phyloP scores from a whole-genome alignment of 2,329 filamentous ascomycete species.

The Fusarium denticulatum region DNA sequence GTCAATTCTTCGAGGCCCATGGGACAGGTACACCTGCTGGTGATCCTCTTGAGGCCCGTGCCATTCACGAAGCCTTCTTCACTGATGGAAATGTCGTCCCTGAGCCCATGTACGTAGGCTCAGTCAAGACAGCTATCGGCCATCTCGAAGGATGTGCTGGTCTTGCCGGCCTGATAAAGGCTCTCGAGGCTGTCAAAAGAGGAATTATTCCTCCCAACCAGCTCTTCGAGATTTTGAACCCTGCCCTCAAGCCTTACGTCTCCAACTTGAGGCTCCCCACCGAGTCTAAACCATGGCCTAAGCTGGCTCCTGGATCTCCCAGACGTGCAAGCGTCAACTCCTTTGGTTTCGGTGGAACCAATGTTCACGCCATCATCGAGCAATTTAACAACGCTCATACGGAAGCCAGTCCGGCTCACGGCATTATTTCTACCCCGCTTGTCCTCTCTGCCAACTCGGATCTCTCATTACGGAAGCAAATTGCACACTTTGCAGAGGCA shows the following conservation, averaged over 20 bases:
- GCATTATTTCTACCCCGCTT: background rate
- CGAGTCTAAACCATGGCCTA: background rate
- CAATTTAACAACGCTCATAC: background rate
- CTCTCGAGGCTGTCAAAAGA: background rate
- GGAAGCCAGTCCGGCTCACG: background rate
- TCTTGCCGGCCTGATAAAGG: background rate
- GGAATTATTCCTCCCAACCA: background rate
- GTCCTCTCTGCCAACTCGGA: background rate
- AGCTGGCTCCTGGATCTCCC: background rate
- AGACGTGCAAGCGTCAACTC: constrained; percentile 3
- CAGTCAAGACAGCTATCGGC: background rate
- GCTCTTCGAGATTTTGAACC: background rate
- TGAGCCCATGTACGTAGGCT: background rate
- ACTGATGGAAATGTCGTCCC: background rate
- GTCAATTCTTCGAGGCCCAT: background rate
- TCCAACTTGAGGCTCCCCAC: background rate
- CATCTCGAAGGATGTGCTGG: constrained; percentile 4
- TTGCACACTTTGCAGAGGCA: background rate
- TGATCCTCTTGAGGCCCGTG: background rate
- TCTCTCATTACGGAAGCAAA: background rate
- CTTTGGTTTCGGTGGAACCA: constrained; percentile 1
- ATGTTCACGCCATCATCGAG: background rate
- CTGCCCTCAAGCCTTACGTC: background rate
- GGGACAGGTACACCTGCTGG: constrained; percentile 1
- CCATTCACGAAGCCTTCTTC: background rate